These are phyloP conservation scores for Solanum tacnaense DNA, from an alignment of 257 asterid species.

Conservation along the genomic window DNA sequence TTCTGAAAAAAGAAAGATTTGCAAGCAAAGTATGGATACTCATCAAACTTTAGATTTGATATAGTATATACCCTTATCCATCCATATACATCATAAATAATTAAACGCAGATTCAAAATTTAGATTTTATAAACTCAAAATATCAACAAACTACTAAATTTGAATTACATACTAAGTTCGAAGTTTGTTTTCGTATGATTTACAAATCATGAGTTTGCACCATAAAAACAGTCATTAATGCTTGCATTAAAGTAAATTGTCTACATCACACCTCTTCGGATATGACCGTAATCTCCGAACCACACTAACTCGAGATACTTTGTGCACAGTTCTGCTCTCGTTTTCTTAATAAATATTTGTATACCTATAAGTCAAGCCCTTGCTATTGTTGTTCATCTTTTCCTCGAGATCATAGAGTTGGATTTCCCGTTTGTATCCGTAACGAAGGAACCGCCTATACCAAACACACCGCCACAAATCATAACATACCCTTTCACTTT, in stretches of 20 bases:
- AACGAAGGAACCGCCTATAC: fast-evolving
- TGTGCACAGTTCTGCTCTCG: not conserved
- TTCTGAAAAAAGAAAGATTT: not conserved
- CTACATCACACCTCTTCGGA: not conserved
- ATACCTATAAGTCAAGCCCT: not conserved
- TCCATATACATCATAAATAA: not conserved
- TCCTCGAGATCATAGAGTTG: not conserved
- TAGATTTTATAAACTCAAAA: not conserved
- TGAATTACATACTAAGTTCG: not conserved
- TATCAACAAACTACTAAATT: not conserved
- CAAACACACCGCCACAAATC: fast-evolving
- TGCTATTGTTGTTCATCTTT: not conserved
- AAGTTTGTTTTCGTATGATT: too few species aligned
- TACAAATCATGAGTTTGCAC: too few species aligned
- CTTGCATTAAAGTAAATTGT: too few species aligned
- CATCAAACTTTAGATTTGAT: not conserved
- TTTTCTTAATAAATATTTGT: too few species aligned
- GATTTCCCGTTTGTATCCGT: not conserved
- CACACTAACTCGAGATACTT: not conserved
- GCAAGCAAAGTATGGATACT: not conserved
- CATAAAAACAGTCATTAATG: not conserved
- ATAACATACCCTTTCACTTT: not conserved
- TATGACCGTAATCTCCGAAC: not conserved
- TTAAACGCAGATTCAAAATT: not conserved
- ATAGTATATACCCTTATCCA: not conserved